A percentile compares a stretch with the other conserved stretches of the same genome.
phyloP scores from a whole-genome alignment of 2,329 filamentous ascomycete genomes.

The Fusarium verrucosum region DNA sequence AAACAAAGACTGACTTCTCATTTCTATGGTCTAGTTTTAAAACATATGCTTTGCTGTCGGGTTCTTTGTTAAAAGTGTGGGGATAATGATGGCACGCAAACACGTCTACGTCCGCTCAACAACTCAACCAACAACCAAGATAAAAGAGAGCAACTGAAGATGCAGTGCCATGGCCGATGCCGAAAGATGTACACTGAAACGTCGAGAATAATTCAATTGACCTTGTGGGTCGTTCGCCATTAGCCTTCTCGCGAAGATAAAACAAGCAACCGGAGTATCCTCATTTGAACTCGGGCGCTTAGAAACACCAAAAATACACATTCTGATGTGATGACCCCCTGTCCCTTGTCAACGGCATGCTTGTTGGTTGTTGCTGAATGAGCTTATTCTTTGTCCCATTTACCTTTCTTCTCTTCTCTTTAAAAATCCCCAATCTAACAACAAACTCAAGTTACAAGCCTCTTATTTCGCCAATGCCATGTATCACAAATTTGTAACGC shows the following conservation, averaged over 20 bases:
- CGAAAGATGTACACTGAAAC: not conserved
- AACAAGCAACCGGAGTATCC: not conserved
- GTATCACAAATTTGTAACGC: conserved; percentile 21
- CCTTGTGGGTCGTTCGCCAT: not conserved
- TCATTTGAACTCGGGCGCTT: conserved; percentile 9
- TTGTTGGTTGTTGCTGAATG: not conserved
- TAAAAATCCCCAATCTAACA: not conserved
- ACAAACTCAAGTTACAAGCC: not conserved
- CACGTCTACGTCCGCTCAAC: too few species aligned
- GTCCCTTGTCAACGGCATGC: not conserved
- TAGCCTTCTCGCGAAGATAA: not conserved
- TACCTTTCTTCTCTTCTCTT: not conserved
- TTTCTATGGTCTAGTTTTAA: too few species aligned
- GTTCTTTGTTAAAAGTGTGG: too few species aligned
- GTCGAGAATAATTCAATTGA: not conserved
- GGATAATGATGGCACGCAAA: too few species aligned
- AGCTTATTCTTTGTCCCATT: not conserved
- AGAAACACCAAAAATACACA: conserved; percentile 14
- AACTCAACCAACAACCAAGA: too few species aligned
- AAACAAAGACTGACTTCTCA: too few species aligned
- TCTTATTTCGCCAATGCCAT: conserved; percentile 7
- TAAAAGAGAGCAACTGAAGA: too few species aligned
- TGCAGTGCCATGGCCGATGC: fast-evolving
- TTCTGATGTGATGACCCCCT: not conserved
- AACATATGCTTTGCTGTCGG: too few species aligned